phyloP scores from a whole-genome alignment of 148 eudicot species.

The Rheum nobile region DNA sequence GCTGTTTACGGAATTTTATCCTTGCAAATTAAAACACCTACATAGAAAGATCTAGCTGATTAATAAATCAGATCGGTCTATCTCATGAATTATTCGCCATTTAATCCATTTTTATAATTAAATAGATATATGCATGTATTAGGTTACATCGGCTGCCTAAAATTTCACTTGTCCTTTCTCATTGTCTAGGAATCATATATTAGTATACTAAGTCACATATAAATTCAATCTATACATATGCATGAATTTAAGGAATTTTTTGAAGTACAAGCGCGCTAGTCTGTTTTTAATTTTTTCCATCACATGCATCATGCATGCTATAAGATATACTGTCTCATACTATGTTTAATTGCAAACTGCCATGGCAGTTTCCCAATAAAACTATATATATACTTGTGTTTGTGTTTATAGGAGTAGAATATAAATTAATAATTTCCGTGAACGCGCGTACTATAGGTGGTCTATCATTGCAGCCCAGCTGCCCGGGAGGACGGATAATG shows the following conservation, averaged over 20 bases:
- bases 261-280: not conserved
- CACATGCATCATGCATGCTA: too few species aligned
- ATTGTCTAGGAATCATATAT: conserved; percentile 9
- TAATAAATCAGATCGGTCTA: too few species aligned
- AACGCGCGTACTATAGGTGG: conserved; percentile 62
- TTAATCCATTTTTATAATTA: not conserved
- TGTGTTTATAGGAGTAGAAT: not conserved
- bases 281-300: too few species aligned
- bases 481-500: conserved; percentile 96
- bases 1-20: not conserved
- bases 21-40: not conserved
- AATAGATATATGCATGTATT: not conserved
- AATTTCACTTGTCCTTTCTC: conserved; percentile 7
- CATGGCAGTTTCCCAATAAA: not conserved
- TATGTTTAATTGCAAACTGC: not conserved
- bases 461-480: conserved; percentile 93
- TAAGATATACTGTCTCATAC: not conserved
- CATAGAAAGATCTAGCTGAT: too few species aligned
- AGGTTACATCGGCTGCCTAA: not conserved
- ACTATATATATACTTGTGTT: too few species aligned
- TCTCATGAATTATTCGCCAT: too few species aligned
- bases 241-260: not conserved
- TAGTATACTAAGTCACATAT: not conserved
- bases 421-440: not conserved
- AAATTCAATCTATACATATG: not conserved